Conservation (phyloP, 192 early-diverging fungal genomes). For the Dissophora ornata region DNA sequence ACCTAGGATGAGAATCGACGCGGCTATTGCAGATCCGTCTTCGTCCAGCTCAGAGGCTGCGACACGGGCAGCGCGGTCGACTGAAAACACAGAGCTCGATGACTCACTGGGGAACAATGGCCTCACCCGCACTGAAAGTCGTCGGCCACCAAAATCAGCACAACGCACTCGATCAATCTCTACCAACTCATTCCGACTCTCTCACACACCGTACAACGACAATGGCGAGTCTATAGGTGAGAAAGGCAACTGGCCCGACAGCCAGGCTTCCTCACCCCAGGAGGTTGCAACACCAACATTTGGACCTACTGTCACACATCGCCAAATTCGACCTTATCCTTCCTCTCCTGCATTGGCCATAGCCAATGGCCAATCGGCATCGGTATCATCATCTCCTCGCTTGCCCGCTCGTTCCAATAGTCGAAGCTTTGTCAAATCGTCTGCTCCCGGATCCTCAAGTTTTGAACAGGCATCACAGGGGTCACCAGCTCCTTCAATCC, state of each 20-base stretch:
- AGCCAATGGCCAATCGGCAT: constrained; percentile 3
- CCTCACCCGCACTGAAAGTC: constrained; percentile 26
- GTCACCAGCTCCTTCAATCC: constrained; percentile 14
- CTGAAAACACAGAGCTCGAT: not conserved
- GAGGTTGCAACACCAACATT: constrained; percentile 23
- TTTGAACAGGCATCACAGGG: no score
- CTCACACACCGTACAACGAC: not conserved
- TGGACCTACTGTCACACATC: constrained; percentile 6
- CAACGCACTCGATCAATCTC: constrained; percentile 49
- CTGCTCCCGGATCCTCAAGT: not conserved
- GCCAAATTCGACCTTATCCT: constrained; percentile 30
- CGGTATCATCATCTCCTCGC: constrained; percentile 11
- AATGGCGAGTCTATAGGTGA: constrained; percentile 9
- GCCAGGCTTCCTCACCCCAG: constrained; percentile 3
- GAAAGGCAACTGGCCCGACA: not conserved
- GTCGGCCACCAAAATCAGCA: constrained; percentile 48
- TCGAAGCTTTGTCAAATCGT: constrained; percentile 12
- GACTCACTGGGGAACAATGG: not conserved
- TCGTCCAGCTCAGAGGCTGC: not conserved
- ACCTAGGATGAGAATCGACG: not conserved
- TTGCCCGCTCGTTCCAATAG: constrained; percentile 49
- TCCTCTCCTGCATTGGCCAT: constrained; percentile 16
- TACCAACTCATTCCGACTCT: constrained; percentile 6
- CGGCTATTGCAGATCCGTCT: not conserved
- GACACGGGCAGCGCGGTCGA: not conserved